Base-by-base conservation (phyloP, 495 filamentous ascomycete species). In the Tuber aestivum region DNA sequence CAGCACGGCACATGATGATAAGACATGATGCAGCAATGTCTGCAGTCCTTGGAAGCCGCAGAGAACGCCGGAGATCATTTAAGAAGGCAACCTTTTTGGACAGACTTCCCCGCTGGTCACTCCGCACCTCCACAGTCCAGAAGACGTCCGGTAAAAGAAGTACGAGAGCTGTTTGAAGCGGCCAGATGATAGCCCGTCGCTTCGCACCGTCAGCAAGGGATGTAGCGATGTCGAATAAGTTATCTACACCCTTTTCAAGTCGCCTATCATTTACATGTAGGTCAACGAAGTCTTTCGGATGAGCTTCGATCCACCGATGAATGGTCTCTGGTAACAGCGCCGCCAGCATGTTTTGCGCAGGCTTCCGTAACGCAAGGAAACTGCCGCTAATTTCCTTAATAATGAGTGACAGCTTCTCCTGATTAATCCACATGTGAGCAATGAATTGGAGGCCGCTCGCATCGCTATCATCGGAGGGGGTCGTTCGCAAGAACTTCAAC, bases 71-170 rank as follows among this genome's bases (percentile, higher is more conserved):
- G 41, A 91, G 80, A 42, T 86, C 86, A 73, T 90, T 90, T 32
- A 91, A 84, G 74, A 91, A 91, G 8, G 86, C 85, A 7, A 89
- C 87, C 77, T 90, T 91, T 82, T 90, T 91, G 16, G 86, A 84
- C 82, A 90, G 88, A 76, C 87, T 85, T 41, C 74, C 76, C 65
- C 86, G 87, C 82, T 89, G 89, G 70, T 86, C 87, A 48, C 89
- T 88, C 45, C 87, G 85, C 83, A 90, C 84, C 79, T 89, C 88
- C 42, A 89, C 88, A 10, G 90, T 87, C 79, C 89, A 87, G 71
- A 91, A 91, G 23, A 91, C 88, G 72, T 91, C 89, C 7, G 89
- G 89, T 35, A 90, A 81, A 10, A 91, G 86, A 70, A 91, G 85
- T 12, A 91, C 82, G 18, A 91, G 84, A 40, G 88, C 86, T 32